Evolutionary conservation across 2,329 filamentous ascomycete genomes (phyloP), one percentile per base, ranked within the genome.

Genomic region (Aspergillus niger): DNA sequence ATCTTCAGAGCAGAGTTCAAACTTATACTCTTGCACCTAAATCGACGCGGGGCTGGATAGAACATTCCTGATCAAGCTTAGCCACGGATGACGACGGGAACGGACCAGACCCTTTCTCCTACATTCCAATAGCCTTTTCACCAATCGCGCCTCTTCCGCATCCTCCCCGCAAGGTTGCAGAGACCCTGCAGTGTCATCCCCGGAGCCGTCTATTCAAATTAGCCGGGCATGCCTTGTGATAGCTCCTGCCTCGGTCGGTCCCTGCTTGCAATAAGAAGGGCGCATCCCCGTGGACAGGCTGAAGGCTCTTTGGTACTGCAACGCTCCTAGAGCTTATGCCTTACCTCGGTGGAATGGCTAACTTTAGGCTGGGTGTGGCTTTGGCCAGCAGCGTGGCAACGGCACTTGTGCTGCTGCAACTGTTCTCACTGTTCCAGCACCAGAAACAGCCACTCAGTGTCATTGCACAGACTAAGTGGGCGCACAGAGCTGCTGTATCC

Each of bases 341-440:
- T 3, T 30, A 17, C 53, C 28, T 32, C 28, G 49, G 49, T 17
- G 67, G n/a, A 22, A 77, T 76, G 74, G 67, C 71, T 36, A 70
- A 69, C 54, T 52, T 69, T 48, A 69, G 67, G 38, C 55, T 72
- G 20, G 66, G 69, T 41, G 56, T 67, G 38, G 67, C 67, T 3
- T 53, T 75, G 32, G 68, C 63, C 28, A 70, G 67, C 36, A 62
- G 71, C 24, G 63, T 69, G 20, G 44, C 75, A 44, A 61, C 68
- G 5, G 61, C 70, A 17, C 57, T 78, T 39, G 62, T 76, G 1
- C 60, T 74, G 52, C 48, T 77, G 22, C 75, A 76, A 57, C 55
- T 76, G 36, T 51, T 76, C 30, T 69, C 69, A 1, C 56, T 69
- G 20, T 47, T 67, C 49, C 67, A 64, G 30, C 57, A 65, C 26